Conservation (phyloP, 208 protist genomes). For the Balamuthia mandrillaris region DNA sequence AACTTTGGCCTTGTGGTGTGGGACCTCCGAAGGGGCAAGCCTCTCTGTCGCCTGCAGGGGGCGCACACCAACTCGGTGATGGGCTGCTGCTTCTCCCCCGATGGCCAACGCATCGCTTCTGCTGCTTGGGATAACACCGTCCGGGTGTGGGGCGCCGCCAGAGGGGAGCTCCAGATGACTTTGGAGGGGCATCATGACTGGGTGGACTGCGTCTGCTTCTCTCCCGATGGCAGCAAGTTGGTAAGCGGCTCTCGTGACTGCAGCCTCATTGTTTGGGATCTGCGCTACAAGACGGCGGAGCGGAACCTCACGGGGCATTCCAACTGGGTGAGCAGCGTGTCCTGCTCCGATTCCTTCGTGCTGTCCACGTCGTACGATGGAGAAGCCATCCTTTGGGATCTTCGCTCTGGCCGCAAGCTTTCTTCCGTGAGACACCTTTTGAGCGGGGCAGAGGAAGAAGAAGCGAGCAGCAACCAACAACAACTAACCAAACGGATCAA, state of each 20-base stretch:
- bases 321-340: slow-evolving; percentile 23
- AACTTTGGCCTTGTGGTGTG: slow-evolving; percentile 1
- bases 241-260: slow-evolving; percentile 19
- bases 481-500: slow-evolving; percentile 1
- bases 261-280: slow-evolving; percentile 25
- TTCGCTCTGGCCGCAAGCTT: not conserved
- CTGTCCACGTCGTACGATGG: slow-evolving; percentile 45
- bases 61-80: not conserved
- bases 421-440: too few species aligned
- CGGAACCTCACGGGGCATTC: not conserved
- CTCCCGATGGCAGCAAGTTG: slow-evolving; percentile 30
- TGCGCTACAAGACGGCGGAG: not conserved
- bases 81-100: not conserved
- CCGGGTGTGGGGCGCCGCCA: slow-evolving; percentile 46
- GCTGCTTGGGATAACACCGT: slow-evolving; percentile 46
- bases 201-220: slow-evolving; percentile 45
- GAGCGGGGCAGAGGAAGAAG: not conserved
- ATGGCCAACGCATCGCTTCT: slow-evolving; percentile 7
- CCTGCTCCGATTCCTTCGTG: not conserved
- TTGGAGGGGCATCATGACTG: slow-evolving; percentile 36
- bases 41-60: not conserved
- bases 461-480: not conserved
- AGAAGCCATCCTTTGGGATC: slow-evolving; percentile 45
- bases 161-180: not conserved
- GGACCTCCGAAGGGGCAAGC: not conserved